These are phyloP conservation scores for Crithidia brevicula DNA, from an alignment of 208 protist species.

Conservation along the genomic window DNA sequence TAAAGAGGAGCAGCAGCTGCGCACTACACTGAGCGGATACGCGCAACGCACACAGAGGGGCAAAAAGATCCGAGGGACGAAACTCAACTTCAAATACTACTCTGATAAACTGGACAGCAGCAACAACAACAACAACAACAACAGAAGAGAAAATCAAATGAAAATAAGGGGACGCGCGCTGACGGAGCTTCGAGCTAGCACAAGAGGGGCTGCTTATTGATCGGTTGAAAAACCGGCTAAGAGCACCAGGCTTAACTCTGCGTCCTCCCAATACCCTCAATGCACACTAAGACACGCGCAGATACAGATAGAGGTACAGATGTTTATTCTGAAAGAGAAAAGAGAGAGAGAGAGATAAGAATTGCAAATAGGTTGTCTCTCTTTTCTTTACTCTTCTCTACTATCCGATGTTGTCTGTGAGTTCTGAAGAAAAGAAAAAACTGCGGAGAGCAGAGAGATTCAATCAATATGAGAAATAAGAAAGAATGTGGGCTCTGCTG, in stretches of 20 bases:
- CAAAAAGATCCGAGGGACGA: neutral
- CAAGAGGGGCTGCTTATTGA: conserved; percentile 26
- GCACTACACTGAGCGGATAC: no score
- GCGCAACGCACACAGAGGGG: neutral
- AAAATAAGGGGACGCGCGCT: neutral
- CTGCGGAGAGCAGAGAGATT: neutral
- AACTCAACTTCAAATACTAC: no score
- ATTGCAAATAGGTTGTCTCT: no score
- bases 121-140: conserved; percentile 6
- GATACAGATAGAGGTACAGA: no score
- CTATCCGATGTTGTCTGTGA: no score
- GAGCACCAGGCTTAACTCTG: neutral
- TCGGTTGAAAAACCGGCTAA: conserved; percentile 60
- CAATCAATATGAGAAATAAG: no score
- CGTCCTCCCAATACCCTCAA: neutral
- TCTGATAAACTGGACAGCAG: neutral
- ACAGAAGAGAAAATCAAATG: conserved; percentile 3
- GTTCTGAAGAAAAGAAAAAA: neutral
- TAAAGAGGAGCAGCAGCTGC: neutral
- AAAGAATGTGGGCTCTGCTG: no score
- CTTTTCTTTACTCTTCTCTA: no score
- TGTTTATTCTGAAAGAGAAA: no score
- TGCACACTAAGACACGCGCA: conserved; percentile 7
- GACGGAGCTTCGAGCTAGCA: no score
- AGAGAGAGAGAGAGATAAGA: conserved; percentile 13